Base-by-base conservation (phyloP, 768 basidiomycete species). In the Auricularia sp. region DNA sequence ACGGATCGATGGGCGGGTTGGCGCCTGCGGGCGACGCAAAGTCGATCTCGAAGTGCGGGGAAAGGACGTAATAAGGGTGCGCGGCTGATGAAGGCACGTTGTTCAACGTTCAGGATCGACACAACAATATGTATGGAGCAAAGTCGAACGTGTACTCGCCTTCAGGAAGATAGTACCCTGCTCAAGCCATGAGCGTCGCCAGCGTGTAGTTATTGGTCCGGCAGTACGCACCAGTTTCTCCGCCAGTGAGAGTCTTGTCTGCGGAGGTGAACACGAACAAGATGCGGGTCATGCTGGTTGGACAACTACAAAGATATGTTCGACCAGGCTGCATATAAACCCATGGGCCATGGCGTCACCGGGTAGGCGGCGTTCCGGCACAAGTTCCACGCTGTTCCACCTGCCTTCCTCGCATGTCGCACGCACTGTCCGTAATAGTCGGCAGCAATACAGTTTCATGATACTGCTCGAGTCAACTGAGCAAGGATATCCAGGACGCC, bases 241-340 rank as follows among this genome's bases (percentile, higher is more conserved):
- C 68, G 23, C 81, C 84, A 14, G 76, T 79, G 23, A 87, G 77
- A 29, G 81, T 80, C 72, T 81, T 84, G 56, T 83, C 73, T 65
- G 78, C 81, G 59, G 88, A 90, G 36, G 88, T 88, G 71, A 86
- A 81, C 18, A 92, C 84, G 73, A 92, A 87, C 68, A 91, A 84
- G 44, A 91, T 47, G 61, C 64, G 64, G 4, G 64, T 39, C 64
- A 65, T 65, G 34, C 29, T 29, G 29, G 29, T 29, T 29, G 29
- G 29, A 29, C 29, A 29, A 29, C 29, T 29, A 29, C 29, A 29
- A 29, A 29, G 29, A n/a, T n/a, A 29, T 29, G 29, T 29, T 29
- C 29, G 29, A 29, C 29, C 29, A 29, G 29, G 29, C 29, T 29
- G 29, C 29, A 29, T 29, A 29, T 29, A 29, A 29, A 29, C 29